phyloP scores from a whole-genome alignment of 805 yeast genomes.

The Kluyveromyces starmeri region DNA sequence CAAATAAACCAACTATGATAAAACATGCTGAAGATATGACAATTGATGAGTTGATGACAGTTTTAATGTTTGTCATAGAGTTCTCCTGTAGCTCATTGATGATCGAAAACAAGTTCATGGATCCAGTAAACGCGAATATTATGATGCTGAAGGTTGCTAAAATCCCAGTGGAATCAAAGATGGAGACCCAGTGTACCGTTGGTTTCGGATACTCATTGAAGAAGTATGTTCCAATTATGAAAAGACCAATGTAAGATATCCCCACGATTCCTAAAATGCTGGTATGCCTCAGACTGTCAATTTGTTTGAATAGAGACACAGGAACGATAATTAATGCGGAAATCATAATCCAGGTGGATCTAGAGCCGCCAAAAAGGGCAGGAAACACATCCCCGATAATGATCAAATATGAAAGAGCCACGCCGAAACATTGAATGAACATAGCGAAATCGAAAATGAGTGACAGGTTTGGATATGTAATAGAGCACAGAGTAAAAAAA shows the following conservation, averaged over 20 bases:
- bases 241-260: conserved; percentile 49
- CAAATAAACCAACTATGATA: conserved; percentile 53
- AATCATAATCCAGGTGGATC: conserved; percentile 36
- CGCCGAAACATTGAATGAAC: conserved; percentile 73
- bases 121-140: conserved; percentile 75
- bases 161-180: conserved; percentile 36
- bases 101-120: conserved; percentile 72
- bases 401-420: conserved; percentile 60
- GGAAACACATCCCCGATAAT: conserved; percentile 75
- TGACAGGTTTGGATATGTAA: conserved; percentile 63
- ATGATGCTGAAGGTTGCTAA: conserved; percentile 64
- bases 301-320: conserved; percentile 46
- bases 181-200: conserved; percentile 33
- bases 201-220: conserved; percentile 33
- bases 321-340: conserved; percentile 53
- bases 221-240: conserved; percentile 45
- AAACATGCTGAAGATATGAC: conserved; percentile 49
- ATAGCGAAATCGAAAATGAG: conserved; percentile 69
- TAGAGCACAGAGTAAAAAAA: conserved; percentile 59
- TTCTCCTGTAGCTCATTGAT: conserved; percentile 58
- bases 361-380: conserved; percentile 39
- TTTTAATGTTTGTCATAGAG: conserved; percentile 38
- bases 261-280: conserved; percentile 62
- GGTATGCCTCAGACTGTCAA: conserved; percentile 64
- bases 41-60: conserved; percentile 41